Percentiles rank a stretch among this genome's conserved stretches.
phyloP scores from a whole-genome alignment of 345 rosid species.

The Cardamine resedifolia region DNA sequence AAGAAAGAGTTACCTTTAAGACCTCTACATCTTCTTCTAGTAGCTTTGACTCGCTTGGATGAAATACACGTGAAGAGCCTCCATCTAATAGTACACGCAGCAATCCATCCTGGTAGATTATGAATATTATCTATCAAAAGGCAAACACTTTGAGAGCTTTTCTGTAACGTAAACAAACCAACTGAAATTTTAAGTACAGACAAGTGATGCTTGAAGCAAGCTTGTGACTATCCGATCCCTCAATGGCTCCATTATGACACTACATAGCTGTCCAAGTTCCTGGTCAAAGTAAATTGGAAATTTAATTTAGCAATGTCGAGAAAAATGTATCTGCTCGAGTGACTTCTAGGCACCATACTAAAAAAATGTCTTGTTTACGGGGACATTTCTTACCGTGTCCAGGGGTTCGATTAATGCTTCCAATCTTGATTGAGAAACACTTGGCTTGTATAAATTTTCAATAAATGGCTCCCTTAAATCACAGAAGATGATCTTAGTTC shows the following conservation, averaged over 20 bases:
- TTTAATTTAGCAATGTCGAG: slow-evolving; percentile 17
- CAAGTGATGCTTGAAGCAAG: slow-evolving; percentile 95
- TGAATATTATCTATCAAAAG: neutral
- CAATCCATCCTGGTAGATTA: slow-evolving; percentile 70
- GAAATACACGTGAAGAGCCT: slow-evolving; percentile 71
- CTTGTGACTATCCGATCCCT: slow-evolving; percentile 93
- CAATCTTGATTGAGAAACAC: slow-evolving; percentile 70
- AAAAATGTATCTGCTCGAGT: neutral
- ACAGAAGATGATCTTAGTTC: slow-evolving; percentile 88
- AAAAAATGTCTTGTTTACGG: neutral
- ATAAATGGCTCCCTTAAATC: slow-evolving; percentile 87
- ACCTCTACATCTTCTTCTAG: slow-evolving; percentile 86
- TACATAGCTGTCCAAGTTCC: slow-evolving; percentile 87
- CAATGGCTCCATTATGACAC: slow-evolving; percentile 76
- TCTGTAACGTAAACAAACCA: neutral
- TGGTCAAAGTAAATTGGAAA: slow-evolving; percentile 37
- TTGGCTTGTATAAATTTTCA: slow-evolving; percentile 77
- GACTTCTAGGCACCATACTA: slow-evolving; percentile 21
- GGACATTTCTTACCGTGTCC: slow-evolving; percentile 58
- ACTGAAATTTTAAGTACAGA: slow-evolving; percentile 40
- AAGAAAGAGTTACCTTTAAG: slow-evolving; percentile 62
- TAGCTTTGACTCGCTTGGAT: slow-evolving; percentile 66
- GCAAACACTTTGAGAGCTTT: slow-evolving; percentile 24
- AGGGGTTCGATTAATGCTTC: slow-evolving; percentile 82
- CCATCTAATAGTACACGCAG: slow-evolving; percentile 89